A percentile compares a stretch with the other conserved stretches of the same genome.
phyloP scores from a whole-genome alignment of 83 land plant genomes.

The Larix sibirica region DNA sequence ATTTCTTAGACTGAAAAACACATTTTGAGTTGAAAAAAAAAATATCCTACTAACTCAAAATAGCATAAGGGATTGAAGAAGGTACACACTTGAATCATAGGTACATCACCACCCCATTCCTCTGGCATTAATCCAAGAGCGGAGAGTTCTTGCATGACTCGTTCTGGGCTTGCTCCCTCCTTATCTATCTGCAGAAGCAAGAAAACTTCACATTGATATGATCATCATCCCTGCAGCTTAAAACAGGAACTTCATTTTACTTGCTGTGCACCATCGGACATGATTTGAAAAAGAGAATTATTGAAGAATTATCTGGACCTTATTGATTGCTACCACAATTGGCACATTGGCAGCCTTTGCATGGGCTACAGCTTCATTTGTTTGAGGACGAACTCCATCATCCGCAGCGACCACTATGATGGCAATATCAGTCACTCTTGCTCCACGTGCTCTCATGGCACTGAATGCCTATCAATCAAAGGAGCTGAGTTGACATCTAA shows the following conservation, averaged over 20 bases:
- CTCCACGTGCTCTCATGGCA: conserved; percentile 99
- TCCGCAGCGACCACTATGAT: conserved; percentile 99
- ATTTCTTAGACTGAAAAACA: conserved; percentile 1
- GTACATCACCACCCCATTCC: conserved; percentile 99
- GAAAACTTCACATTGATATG: background rate
- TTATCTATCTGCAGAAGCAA: conserved; percentile 81
- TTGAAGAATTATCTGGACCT: conserved; percentile 44
- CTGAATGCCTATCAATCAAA: conserved; percentile 81
- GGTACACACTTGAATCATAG: conserved; percentile 81
- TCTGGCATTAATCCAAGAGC: conserved; percentile 91
- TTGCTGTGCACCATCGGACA: background rate
- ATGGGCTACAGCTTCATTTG: conserved; percentile 98
- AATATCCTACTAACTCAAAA: background rate
- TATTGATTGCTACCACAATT: conserved; percentile 92
- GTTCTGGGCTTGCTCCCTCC: conserved; percentile 93
- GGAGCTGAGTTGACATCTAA: conserved; percentile 5
- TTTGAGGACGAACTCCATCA: conserved; percentile 99
- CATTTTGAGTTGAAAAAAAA: conserved; percentile 5
- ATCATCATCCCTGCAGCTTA: background rate
- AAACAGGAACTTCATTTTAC: background rate
- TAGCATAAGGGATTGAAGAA: background rate
- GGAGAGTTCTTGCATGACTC: conserved; percentile 97
- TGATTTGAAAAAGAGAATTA: background rate
- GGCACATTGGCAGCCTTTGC: conserved; percentile 99
- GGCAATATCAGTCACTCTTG: conserved; percentile 95